These are phyloP conservation scores for Prunus campanulata DNA, from an alignment of 306 rosid species.

Conservation along the genomic window DNA sequence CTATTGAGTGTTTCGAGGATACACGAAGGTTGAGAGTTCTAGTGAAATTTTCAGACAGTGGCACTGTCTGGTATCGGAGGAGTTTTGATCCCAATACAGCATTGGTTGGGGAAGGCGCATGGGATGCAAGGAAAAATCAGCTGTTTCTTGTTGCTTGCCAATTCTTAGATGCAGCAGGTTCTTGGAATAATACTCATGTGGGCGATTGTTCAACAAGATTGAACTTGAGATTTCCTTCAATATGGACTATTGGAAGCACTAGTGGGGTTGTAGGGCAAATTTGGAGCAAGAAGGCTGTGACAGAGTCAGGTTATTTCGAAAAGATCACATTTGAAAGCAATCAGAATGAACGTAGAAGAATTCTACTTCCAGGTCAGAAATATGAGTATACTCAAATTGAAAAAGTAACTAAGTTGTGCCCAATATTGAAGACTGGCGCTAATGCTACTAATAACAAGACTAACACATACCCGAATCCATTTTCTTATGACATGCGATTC, in stretches of 20 bases:
- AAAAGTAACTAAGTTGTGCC: conserved; percentile 36
- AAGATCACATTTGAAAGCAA: conserved; percentile 30
- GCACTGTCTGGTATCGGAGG: neutral
- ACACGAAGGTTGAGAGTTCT: conserved; percentile 27
- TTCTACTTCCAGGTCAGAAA: conserved; percentile 14
- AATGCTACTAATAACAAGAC: conserved; percentile 12
- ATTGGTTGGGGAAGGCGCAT: conserved; percentile 54
- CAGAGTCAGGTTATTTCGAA: conserved; percentile 39
- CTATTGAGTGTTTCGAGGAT: conserved; percentile 22
- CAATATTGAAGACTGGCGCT: neutral
- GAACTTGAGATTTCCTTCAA: conserved; percentile 38
- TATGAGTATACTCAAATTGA: conserved; percentile 49
- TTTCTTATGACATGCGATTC: conserved; percentile 44
- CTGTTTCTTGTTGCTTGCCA: conserved; percentile 41
- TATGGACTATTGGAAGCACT: conserved; percentile 45
- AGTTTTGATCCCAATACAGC: conserved; percentile 24
- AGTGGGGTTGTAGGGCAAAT: conserved; percentile 43
- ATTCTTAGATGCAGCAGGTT: conserved; percentile 19
- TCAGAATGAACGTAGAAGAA: neutral
- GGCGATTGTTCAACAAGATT: conserved; percentile 55
- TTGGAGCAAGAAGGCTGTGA: conserved; percentile 51
- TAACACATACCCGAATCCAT: conserved; percentile 15
- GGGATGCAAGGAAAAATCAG: conserved; percentile 38
- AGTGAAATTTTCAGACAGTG: conserved; percentile 11
- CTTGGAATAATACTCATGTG: conserved; percentile 34